Percentiles rank a stretch among this genome's conserved stretches.
phyloP scores from a whole-genome alignment of 805 yeast genomes.

The Candida broadrunensis region DNA sequence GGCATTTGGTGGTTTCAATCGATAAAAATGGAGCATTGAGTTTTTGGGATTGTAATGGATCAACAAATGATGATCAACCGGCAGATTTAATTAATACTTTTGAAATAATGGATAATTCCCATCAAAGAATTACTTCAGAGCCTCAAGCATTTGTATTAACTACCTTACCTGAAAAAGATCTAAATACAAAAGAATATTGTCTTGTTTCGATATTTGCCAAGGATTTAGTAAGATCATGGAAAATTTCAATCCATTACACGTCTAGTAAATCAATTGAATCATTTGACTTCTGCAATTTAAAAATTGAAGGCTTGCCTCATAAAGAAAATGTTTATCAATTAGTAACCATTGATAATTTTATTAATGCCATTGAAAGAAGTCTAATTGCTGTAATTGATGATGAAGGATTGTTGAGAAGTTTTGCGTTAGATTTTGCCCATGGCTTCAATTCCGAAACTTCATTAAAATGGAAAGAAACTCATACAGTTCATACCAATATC shows the following conservation, averaged over 20 bases:
- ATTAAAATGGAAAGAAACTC: constrained; percentile 49
- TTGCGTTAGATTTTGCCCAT: constrained; percentile 18
- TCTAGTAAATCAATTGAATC: constrained; percentile 7
- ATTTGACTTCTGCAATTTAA: constrained; percentile 21
- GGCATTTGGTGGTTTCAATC: constrained; percentile 29
- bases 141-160: constrained; percentile 25
- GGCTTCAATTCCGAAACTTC: constrained; percentile 25
- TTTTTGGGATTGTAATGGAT: constrained; percentile 59
- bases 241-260: constrained; percentile 15
- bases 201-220: constrained; percentile 50
- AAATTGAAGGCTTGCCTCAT: constrained; percentile 38
- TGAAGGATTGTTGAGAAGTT: constrained; percentile 22
- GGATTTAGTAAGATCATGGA: constrained; percentile 41
- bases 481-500: constrained; percentile 55
- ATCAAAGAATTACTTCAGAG: constrained; percentile 3
- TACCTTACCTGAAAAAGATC: constrained; percentile 5
- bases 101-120: constrained; percentile 10
- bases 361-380: constrained; percentile 16
- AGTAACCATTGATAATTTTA: constrained; percentile 41
- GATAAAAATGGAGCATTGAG: constrained; percentile 39
- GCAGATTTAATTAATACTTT: constrained; percentile 18
- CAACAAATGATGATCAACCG: constrained; percentile 24
- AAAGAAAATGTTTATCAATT: constrained; percentile 40
- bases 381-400: constrained; percentile 59
- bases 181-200: constrained; percentile 22